Evolutionary conservation across 257 asterid species (phyloP).

Genomic region (Handroanthus guayacan): DNA sequence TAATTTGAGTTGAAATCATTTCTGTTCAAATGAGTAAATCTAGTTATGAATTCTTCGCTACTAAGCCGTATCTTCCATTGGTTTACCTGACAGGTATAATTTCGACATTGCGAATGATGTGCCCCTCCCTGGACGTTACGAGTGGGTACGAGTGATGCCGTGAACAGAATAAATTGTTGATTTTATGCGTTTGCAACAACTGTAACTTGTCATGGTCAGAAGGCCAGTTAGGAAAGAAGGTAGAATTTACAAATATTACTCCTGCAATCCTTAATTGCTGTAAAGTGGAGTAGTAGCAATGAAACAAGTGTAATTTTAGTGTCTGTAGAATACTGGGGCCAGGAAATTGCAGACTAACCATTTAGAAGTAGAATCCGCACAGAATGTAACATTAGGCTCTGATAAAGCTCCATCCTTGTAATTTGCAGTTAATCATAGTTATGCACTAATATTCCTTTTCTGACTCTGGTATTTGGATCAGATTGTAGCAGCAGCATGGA

Average conservation of each 20-base stretch:
- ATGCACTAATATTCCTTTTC: constrained; percentile 27
- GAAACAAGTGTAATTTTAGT: constrained; percentile 42
- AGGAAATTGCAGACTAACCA: constrained; percentile 44
- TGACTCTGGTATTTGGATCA: constrained; percentile 4
- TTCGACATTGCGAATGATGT: constrained; percentile 51
- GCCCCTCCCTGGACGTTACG: constrained; percentile 59
- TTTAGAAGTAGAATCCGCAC: constrained; percentile 44
- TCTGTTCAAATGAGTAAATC: background rate
- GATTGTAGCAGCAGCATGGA: constrained; percentile 13
- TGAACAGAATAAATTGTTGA: constrained; percentile 37
- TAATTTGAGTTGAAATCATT: background rate
- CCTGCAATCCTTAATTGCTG: constrained; percentile 37
- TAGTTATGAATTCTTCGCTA: background rate
- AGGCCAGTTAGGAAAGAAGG: constrained; percentile 32
- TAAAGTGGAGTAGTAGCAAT: constrained; percentile 34
- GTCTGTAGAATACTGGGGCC: constrained; percentile 38
- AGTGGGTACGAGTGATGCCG: constrained; percentile 57
- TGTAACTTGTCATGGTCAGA: constrained; percentile 25
- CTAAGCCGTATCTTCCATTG: background rate
- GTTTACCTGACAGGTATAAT: constrained; percentile 56
- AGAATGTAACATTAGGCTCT: constrained; percentile 48
- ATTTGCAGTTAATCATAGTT: constrained; percentile 42
- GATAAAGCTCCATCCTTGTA: constrained; percentile 42
- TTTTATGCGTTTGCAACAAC: background rate
- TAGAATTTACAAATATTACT: constrained; percentile 33